Conservation (phyloP, 2,329 filamentous ascomycete species). For the Neofusicoccum umdonicola region DNA sequence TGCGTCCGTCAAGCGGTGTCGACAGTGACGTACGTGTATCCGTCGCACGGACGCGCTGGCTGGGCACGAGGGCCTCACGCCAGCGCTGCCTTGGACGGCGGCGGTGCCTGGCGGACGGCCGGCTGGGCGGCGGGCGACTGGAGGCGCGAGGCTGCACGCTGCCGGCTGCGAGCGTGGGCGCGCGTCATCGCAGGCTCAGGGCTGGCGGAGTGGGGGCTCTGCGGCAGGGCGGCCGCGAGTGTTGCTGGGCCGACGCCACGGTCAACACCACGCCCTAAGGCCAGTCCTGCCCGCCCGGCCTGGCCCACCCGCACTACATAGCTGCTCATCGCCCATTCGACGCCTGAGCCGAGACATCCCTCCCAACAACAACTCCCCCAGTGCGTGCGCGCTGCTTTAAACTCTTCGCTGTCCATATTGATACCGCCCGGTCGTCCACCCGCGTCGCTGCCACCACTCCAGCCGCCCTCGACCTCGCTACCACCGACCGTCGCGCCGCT, state of each 20-base stretch:
- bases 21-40: background rate
- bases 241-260: slow-evolving; percentile 19
- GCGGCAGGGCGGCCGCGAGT: slow-evolving; percentile 10
- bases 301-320: slow-evolving; percentile 13
- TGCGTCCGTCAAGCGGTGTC: slow-evolving; percentile 8
- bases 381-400: slow-evolving; percentile 14
- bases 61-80: background rate
- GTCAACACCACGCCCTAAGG: slow-evolving; percentile 9
- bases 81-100: background rate
- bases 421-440: slow-evolving; percentile 23
- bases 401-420: slow-evolving; percentile 28
- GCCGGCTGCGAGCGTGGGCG: background rate
- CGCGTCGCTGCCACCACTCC: background rate
- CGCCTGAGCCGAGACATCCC: slow-evolving; percentile 8
- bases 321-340: slow-evolving; percentile 12
- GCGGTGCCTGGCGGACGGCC: background rate
- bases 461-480: background rate
- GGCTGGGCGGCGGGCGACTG: background rate
- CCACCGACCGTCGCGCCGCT: background rate
- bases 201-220: background rate
- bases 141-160: background rate
- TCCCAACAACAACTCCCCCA: slow-evolving; percentile 17
- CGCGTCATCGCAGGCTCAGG: slow-evolving; percentile 3
- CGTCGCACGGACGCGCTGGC: slow-evolving; percentile 6
- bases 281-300: background rate